Evolutionary conservation across 1,284 basidiomycete genomes (phyloP).

Genomic region (Ganoderma sp.): DNA sequence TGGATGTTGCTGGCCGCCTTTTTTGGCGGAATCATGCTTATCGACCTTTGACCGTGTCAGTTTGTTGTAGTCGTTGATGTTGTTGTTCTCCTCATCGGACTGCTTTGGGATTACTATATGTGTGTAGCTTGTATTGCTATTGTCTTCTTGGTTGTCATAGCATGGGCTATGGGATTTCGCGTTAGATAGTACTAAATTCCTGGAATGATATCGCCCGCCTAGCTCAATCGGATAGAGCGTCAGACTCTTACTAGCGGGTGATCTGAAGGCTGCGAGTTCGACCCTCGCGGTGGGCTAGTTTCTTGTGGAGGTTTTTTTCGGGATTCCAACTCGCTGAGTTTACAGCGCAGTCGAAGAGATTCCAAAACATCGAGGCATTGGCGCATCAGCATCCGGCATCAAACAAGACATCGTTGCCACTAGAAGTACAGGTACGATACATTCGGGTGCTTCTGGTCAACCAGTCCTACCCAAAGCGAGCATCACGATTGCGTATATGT

Average conservation of each 20-base stretch:
- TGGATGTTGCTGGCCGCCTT: conserved; percentile 18
- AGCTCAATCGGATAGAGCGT: conserved; percentile 90
- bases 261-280: conserved; percentile 92
- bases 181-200: too few species aligned
- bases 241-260: conserved; percentile 58
- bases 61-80: not conserved
- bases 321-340: not conserved
- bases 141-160: not conserved
- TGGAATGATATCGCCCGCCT: conserved; percentile 57
- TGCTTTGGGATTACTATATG: not conserved
- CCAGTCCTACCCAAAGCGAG: conserved; percentile 45
- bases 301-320: conserved; percentile 1
- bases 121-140: not conserved
- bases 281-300: conserved; percentile 86
- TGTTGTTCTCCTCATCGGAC: not conserved
- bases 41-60: conserved; percentile 11
- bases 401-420: not conserved
- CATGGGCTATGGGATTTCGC: not conserved
- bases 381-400: not conserved
- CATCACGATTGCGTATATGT: conserved; percentile 64
- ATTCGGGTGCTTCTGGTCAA: conserved; percentile 12
- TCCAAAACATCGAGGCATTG: not conserved
- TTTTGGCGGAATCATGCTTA: conserved; percentile 6
- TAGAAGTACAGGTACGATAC: conserved; percentile 1
- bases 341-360: not conserved